Percentiles rank a stretch among this genome's conserved stretches.
Conservation (phyloP, 331 rosid species). For the Arachis monticola region DNA sequence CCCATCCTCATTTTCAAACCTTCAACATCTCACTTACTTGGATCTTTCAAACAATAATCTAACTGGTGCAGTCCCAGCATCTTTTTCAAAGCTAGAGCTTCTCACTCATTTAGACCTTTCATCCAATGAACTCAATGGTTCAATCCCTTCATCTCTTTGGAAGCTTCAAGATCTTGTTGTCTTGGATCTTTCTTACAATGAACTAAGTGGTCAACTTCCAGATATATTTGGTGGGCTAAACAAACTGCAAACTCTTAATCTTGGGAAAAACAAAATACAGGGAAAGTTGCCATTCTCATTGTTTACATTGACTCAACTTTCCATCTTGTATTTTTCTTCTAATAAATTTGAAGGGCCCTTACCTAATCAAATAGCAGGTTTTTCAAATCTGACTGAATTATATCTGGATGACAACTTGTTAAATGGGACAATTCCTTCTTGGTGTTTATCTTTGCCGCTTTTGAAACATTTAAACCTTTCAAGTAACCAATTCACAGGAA, state of each 20-base stretch:
- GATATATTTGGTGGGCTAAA: constrained; percentile 9
- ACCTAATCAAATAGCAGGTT: not conserved
- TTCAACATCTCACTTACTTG: not conserved
- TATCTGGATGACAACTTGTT: not conserved
- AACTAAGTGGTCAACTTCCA: not conserved
- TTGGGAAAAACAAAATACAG: not conserved
- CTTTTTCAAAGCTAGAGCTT: not conserved
- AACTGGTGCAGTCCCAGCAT: not conserved
- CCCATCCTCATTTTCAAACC: not conserved
- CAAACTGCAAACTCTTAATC: not conserved
- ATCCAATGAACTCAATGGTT: not conserved
- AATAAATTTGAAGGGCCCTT: constrained; percentile 27
- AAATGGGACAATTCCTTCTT: constrained; percentile 32
- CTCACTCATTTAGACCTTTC: not conserved
- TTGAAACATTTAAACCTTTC: not conserved
- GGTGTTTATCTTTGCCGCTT: constrained; percentile 17
- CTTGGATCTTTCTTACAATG: not conserved
- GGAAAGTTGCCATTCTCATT: constrained; percentile 35
- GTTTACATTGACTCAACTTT: constrained; percentile 5
- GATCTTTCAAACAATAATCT: not conserved
- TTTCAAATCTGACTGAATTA: not conserved
- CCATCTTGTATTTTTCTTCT: not conserved
- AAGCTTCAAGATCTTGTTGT: not conserved
- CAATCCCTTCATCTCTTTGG: not conserved
- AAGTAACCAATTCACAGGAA: not conserved